A percentile compares a stretch with the other conserved stretches of the same genome.
Conservation (phyloP, 2,329 filamentous ascomycete genomes). For the Fusarium subglutinans region DNA sequence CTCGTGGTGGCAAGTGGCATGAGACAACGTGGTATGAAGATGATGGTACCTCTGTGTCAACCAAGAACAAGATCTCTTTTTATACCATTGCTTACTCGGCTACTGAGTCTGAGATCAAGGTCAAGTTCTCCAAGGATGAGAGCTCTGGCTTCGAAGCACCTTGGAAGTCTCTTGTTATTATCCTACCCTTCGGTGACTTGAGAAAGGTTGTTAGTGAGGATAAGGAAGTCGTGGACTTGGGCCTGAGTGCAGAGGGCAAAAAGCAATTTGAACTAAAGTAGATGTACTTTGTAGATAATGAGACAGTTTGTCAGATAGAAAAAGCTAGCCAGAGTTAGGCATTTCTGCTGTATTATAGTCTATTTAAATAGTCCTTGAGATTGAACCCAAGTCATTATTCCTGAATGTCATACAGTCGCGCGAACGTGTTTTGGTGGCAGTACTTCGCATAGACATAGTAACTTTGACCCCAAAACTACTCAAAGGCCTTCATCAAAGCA, state of each 20-base stretch:
- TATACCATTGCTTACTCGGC: conserved; percentile 45
- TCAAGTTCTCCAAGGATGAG: conserved; percentile 46
- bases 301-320: fast-evolving
- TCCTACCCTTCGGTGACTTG: conserved; percentile 47
- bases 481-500: too few species aligned
- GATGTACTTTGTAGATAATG: neutral
- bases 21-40: conserved; percentile 51
- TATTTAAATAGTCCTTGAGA: too few species aligned
- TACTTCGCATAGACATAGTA: neutral
- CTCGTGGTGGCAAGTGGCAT: conserved; percentile 37
- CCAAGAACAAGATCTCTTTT: conserved; percentile 46
- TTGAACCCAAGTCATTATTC: fast-evolving
- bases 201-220: neutral
- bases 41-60: conserved; percentile 47
- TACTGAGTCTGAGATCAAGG: conserved; percentile 29
- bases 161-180: conserved; percentile 47
- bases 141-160: conserved; percentile 46
- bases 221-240: neutral
- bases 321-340: neutral
- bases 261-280: neutral
- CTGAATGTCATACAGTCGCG: neutral
- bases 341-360: neutral
- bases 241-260: neutral
- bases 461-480: too few species aligned
- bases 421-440: neutral